phyloP scores from a whole-genome alignment of 495 filamentous ascomycete species.

The Friedmanniomyces simplex region DNA sequence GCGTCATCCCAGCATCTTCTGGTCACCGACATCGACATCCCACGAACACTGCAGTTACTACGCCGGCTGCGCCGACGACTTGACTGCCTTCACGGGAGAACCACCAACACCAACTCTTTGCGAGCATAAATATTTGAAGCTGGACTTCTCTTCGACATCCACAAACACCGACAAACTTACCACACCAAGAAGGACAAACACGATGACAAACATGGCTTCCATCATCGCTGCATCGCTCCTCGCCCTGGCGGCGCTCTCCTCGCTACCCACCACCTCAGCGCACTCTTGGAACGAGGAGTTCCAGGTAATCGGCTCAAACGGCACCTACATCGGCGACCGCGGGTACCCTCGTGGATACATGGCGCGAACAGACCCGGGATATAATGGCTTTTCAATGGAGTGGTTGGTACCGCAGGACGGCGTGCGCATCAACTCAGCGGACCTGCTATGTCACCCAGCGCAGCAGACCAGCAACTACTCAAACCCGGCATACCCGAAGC shows the following conservation, averaged over 20 bases:
- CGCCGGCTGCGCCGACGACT: neutral
- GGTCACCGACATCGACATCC: neutral
- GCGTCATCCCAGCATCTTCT: neutral
- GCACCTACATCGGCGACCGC: conserved; percentile 55
- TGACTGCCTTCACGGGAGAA: neutral
- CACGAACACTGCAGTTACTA: neutral
- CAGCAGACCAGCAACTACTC: conserved; percentile 47
- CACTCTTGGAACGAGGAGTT: conserved; percentile 77
- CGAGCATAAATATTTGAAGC: neutral
- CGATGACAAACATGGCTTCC: neutral
- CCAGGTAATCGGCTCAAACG: conserved; percentile 57
- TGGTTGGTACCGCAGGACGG: conserved; percentile 42
- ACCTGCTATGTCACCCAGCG: conserved; percentile 44
- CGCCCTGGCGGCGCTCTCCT: conserved; percentile 30
- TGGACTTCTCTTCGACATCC: neutral
- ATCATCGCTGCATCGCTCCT: neutral
- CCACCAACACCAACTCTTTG: no score
- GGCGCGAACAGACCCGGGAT: conserved; percentile 38
- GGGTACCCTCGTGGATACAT: conserved; percentile 60
- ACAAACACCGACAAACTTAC: neutral
- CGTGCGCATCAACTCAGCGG: conserved; percentile 32
- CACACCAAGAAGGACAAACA: neutral
- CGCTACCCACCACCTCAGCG: conserved; percentile 28
- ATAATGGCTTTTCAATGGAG: conserved; percentile 35
- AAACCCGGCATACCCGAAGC: conserved; percentile 43